phyloP scores from a whole-genome alignment of 2,329 filamentous ascomycete species.

The Aspergillus flavus region DNA sequence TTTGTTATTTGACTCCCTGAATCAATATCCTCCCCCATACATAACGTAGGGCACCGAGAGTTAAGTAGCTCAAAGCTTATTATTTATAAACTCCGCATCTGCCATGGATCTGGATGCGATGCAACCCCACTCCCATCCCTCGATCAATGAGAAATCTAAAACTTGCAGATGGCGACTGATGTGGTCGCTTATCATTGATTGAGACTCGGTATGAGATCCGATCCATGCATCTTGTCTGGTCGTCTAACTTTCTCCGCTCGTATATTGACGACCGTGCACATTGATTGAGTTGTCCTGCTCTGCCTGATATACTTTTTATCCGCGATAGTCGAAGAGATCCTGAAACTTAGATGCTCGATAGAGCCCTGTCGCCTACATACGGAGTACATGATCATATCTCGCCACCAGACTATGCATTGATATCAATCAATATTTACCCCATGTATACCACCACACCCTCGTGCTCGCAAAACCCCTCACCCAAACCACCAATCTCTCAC shows the following conservation, averaged over 20 bases:
- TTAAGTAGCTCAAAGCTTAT: constrained; percentile 3
- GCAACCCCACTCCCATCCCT: not conserved
- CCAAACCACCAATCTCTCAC: not conserved
- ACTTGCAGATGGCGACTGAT: not conserved
- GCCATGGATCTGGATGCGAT: not conserved
- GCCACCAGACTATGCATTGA: not conserved
- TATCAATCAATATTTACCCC: not conserved
- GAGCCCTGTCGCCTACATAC: too few relatives aligned
- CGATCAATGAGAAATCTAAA: not conserved
- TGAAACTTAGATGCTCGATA: not conserved
- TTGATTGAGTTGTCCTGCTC: not conserved
- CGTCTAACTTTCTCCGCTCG: not conserved
- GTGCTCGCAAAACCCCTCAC: not conserved
- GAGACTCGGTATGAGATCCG: not conserved
- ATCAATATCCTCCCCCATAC: constrained; percentile 4
- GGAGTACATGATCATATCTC: not conserved
- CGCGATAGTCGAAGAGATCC: not conserved
- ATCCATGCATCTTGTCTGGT: not conserved
- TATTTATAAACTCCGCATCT: not conserved
- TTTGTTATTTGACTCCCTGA: not conserved
- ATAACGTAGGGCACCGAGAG: constrained; percentile 3
- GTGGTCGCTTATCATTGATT: not conserved
- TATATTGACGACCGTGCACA: not conserved
- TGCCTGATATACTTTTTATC: not conserved
- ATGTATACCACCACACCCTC: not conserved